Conservation (phyloP, 2,329 filamentous ascomycete genomes). For the Monosporascus cannonballus region DNA sequence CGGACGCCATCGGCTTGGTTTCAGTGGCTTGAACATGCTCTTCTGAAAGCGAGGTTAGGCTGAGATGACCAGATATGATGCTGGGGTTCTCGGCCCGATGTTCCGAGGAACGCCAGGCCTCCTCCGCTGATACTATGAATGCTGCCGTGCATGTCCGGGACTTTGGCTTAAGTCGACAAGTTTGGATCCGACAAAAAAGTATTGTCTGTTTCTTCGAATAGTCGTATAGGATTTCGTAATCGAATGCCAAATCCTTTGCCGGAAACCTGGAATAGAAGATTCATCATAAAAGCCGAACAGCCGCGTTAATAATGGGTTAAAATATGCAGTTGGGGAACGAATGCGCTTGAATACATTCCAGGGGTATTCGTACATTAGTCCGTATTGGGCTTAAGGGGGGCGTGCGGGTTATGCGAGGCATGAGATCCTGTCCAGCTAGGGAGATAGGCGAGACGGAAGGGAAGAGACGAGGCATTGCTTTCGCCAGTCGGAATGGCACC, state of each 20-base stretch:
- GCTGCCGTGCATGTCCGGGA: not conserved
- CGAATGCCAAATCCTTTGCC: not conserved
- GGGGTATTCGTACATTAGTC: not conserved
- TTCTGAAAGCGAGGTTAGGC: too few species aligned
- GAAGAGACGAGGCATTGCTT: not conserved
- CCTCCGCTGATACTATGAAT: not conserved
- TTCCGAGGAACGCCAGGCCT: not conserved
- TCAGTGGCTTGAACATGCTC: too few species aligned
- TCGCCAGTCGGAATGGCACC: not conserved
- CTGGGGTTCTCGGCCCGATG: not conserved
- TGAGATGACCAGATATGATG: not conserved
- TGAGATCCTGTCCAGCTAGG: not conserved
- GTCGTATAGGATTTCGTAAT: not conserved
- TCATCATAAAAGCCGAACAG: not conserved
- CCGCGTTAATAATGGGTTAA: not conserved
- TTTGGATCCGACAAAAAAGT: not conserved
- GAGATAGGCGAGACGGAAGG: slow-evolving; percentile 1
- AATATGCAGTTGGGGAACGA: not conserved
- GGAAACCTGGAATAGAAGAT: not conserved
- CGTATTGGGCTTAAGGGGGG: not conserved
- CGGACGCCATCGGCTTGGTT: too few species aligned
- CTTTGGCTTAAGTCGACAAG: not conserved
- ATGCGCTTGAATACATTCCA: not conserved
- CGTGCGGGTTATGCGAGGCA: not conserved
- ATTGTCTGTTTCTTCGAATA: not conserved